phyloP scores from a whole-genome alignment of 2,329 filamentous ascomycete species.

The Exserohilum turcica region DNA sequence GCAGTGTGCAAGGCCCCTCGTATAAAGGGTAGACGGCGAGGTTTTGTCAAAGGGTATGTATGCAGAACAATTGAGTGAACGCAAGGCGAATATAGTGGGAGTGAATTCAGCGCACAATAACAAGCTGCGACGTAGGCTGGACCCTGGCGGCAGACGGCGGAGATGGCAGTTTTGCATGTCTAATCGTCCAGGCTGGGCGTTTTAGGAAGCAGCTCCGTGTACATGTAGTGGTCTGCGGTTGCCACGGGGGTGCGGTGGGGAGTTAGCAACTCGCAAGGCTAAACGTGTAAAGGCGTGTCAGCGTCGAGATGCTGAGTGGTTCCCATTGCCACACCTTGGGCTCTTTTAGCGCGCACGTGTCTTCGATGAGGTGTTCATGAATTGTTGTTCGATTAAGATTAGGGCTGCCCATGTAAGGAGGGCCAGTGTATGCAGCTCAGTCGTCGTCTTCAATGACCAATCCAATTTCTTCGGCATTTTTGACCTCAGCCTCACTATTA shows the following conservation, averaged over 20 bases:
- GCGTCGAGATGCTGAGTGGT: neutral
- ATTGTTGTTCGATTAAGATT: slow-evolving; percentile 4
- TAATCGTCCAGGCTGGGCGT: neutral
- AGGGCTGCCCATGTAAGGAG: neutral
- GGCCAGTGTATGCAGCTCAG: slow-evolving; percentile 49
- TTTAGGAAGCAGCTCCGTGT: neutral
- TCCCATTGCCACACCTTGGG: neutral
- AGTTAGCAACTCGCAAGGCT: neutral
- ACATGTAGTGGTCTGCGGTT: neutral
- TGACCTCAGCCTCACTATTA: slow-evolving; percentile 39
- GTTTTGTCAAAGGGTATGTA: neutral
- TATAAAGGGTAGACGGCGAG: neutral
- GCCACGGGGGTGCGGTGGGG: too few species aligned
- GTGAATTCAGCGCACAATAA: too few species aligned
- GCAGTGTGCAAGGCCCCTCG: neutral
- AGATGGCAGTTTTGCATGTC: too few species aligned
- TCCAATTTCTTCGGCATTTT: slow-evolving; percentile 59
- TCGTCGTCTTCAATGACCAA: slow-evolving; percentile 84
- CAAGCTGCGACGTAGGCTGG: too few species aligned
- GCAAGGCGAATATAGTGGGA: neutral
- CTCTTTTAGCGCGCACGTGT: neutral
- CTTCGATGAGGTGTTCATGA: slow-evolving; percentile 9
- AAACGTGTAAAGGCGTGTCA: neutral
- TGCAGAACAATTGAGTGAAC: neutral
- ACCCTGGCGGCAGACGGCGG: too few species aligned